Conservation (phyloP, 345 rosid genomes). For the Angophora floribunda region DNA sequence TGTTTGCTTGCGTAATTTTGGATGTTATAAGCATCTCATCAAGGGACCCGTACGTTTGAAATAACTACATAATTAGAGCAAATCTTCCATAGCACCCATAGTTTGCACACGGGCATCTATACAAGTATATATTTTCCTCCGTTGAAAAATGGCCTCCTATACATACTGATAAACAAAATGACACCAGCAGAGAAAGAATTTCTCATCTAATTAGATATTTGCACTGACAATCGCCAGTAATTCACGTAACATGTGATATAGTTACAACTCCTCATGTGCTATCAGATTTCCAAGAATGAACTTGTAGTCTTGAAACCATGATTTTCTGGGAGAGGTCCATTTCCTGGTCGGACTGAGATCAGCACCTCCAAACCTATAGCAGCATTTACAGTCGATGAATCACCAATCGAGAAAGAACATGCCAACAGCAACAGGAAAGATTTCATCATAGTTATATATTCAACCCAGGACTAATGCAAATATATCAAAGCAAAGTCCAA, state of each 20-base stretch:
- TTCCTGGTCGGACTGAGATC: slow-evolving; percentile 64
- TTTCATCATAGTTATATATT: background rate
- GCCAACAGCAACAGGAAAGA: background rate
- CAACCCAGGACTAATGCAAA: background rate
- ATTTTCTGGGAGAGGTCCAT: slow-evolving; percentile 47
- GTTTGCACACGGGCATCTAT: background rate
- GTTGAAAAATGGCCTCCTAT: background rate
- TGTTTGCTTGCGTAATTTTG: background rate
- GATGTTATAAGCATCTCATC: background rate
- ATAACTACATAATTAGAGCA: background rate
- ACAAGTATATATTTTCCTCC: background rate
- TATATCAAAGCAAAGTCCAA: background rate
- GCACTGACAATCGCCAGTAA: background rate
- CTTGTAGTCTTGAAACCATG: slow-evolving; percentile 57
- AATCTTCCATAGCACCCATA: background rate
- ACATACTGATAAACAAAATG: background rate
- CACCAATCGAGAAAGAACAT: background rate
- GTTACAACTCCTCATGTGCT: background rate
- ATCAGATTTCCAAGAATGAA: slow-evolving; percentile 50
- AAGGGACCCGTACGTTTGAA: background rate
- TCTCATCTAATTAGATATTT: background rate
- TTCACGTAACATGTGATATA: background rate
- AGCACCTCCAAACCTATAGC: slow-evolving; percentile 46
- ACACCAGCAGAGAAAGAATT: background rate
- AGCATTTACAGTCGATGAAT: background rate